Conservation (phyloP, 495 filamentous ascomycete genomes). For the Annulohypoxylon bovei region DNA sequence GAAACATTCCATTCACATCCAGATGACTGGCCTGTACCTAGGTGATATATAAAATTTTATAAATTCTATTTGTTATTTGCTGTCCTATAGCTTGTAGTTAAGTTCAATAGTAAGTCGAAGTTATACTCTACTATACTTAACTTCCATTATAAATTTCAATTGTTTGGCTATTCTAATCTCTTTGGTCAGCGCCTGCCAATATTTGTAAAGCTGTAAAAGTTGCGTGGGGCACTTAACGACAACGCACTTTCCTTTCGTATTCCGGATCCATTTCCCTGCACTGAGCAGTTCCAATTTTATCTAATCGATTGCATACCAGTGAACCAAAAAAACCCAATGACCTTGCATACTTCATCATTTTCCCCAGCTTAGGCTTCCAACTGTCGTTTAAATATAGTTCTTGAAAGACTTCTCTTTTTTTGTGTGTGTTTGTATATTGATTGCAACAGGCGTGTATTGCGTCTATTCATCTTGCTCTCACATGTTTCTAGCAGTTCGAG, state of each 20-base stretch:
- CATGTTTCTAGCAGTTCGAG: constrained; percentile 17
- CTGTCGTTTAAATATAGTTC: not conserved
- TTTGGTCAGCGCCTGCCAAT: not conserved
- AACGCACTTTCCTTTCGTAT: too few species aligned
- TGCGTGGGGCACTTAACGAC: not conserved
- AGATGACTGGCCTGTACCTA: too few species aligned
- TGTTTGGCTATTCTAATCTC: too few species aligned
- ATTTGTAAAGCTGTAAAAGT: not conserved
- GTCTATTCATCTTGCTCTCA: not conserved
- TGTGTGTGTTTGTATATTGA: not conserved
- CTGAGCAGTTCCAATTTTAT: not conserved
- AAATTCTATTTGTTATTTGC: too few species aligned
- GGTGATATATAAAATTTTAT: too few species aligned
- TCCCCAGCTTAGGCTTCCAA: not conserved
- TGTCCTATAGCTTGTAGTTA: too few species aligned
- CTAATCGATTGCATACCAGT: not conserved
- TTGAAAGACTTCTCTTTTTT: not conserved
- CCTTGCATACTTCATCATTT: not conserved
- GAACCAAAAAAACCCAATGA: not conserved
- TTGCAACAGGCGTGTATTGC: not conserved
- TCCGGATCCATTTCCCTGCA: not conserved
- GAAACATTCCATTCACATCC: too few species aligned
- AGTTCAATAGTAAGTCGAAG: too few species aligned
- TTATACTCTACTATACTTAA: too few species aligned
- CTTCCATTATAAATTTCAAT: too few species aligned